Base-by-base conservation (phyloP, 257 asterid genomes). In the Plectranthus barbatus region DNA sequence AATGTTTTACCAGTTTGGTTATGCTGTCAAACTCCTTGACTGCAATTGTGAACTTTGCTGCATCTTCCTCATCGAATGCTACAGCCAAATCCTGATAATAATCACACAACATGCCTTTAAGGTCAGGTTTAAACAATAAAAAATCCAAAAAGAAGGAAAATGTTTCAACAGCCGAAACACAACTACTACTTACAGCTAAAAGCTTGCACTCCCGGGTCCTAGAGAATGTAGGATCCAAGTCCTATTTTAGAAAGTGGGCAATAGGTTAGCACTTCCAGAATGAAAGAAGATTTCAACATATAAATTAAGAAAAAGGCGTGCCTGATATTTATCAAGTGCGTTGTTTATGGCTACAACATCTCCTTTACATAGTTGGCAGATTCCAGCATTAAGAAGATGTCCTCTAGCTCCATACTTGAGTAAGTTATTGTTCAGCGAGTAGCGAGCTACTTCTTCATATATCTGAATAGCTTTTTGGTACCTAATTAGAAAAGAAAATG, bases 301-400 rank as follows among this genome's bases (percentile, higher is more conserved):
- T 6, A 23, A 15, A 3, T 4, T 2, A 4, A 3, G 15, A 51
- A 39, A 29, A 18, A 54, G 15, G 17, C 65, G 21, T 24, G 74
- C 85, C 85, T 76, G 73, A 68, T 80, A 76, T 68, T 59, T 76
- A 41, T 80, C 80, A 31, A 80, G 67, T 36, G 85, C 74, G 37
- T 72, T 76, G 56, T 41, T 57, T 57, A 76, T 72, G 45, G 81
- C 81, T 36, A 76, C 77, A 24, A 76, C 10, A 39, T 76, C 81
- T 67, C 77, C 81, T 68, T 62, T 72, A 62, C 81, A 76, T 14
- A 76, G 41, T 72, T 72, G 77, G 58, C 81, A 76, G 61, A 76
- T 67, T 67, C 81, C 81, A 68, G 77, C 77, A 67, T 76, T 72
- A 36, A 72, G 81, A 57, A 76, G 81, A 68, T 76, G 77, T 15